Conservation (phyloP, 208 protist species). For the Eutreptiella sp. region DNA sequence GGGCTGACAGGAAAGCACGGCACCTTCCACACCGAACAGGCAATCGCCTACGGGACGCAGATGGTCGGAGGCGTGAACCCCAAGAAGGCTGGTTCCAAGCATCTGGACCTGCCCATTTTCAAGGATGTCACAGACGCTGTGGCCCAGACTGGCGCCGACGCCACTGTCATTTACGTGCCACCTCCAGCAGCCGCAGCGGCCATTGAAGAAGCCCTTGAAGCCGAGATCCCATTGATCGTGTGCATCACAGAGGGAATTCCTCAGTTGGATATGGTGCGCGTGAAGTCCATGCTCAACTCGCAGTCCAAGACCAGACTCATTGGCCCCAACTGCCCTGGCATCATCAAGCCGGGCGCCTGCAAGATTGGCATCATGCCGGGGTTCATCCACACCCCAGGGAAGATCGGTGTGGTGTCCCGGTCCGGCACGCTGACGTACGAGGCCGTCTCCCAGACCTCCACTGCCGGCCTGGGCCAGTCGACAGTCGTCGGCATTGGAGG, state of each 20-base stretch:
- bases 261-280: constrained; percentile 94
- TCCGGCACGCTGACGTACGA: constrained; percentile 99
- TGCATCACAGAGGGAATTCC: constrained; percentile 98
- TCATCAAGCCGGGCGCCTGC: constrained; percentile 95
- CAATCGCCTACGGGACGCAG: constrained; percentile 96
- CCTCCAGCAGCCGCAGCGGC: constrained; percentile 85
- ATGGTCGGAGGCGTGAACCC: constrained; percentile 96
- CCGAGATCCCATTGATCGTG: constrained; percentile 92
- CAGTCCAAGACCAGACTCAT: constrained; percentile 90
- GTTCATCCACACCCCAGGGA: constrained; percentile 95
- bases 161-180: constrained; percentile 96
- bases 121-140: constrained; percentile 72
- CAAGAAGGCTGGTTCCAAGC: constrained; percentile 85
- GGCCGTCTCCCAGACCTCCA: constrained; percentile 96
- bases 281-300: constrained; percentile 81
- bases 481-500: constrained; percentile 96
- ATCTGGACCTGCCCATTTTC: constrained; percentile 93
- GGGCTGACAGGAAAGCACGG: constrained; percentile 98
- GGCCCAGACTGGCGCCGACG: constrained; percentile 81
- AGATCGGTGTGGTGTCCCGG: constrained; percentile 97
- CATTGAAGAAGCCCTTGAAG: constrained; percentile 93
- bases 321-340: constrained; percentile 97
- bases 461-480: constrained; percentile 87
- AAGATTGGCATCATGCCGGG: constrained; percentile 99
- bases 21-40: constrained; percentile 93